Evolutionary conservation across 306 rosid genomes (phyloP), one percentile per base, ranked within the genome.

Genomic region (Corylus heterophylla): DNA sequence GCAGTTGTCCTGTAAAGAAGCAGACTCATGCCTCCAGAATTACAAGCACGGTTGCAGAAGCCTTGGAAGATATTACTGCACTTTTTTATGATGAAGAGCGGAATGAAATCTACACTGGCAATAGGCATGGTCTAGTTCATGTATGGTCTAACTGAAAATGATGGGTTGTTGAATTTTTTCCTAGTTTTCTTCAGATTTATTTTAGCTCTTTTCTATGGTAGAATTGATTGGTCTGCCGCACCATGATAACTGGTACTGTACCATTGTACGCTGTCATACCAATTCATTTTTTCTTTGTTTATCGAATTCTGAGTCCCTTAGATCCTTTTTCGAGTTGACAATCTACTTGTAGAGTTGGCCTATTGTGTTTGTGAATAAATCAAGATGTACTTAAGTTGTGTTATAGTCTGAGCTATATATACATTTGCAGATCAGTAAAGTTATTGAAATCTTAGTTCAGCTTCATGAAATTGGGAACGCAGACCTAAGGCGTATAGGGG

Each of bases 51-150:
- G 99, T 93, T n/a, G 91, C 92, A 2, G 98, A 96, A 86, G 98
- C 99, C 69, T 87, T 93, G 92, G 98, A 96, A 89, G 99, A 96
- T 75, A 96, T 93, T 69, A 96, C 98, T n/a, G 99, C 99, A 55
- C 97, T 96, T 75, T 96, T 93, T 85, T 96, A 96, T 3, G 99
- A 96, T 8, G 99, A 96, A 87, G 99, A 96, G 79, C 94, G 98
- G 71, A 96, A 96, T 63, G 99, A 96, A 85, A 93, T 96, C 79
- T 93, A 96, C 74, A 96, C 98, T 0, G 99, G 99, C 75, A 96
- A 93, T 80, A 88, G 96, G 83, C 92, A 91, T 4, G 98, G 99
- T 62, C 82, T 96, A 42, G 97, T 96, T 83, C 99, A 96, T 76
- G 99, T 96, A 59, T 96, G 99, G 99, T 96, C 99, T 76, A 96